Conservation (phyloP, 2,329 filamentous ascomycete genomes). For the Aspergillus fumigatus region DNA sequence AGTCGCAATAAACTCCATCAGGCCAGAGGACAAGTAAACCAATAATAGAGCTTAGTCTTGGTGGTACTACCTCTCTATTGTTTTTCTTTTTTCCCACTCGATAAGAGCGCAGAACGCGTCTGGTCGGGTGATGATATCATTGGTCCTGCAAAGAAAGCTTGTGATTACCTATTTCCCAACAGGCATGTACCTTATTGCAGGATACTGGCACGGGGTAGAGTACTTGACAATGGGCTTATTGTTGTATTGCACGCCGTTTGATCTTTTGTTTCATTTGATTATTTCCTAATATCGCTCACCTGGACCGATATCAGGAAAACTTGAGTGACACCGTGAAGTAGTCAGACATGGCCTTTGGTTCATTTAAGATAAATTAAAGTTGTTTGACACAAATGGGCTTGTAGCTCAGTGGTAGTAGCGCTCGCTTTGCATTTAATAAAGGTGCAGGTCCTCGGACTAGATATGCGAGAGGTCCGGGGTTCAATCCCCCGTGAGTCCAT, state of each 20-base stretch:
- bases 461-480: background rate
- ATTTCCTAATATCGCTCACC: background rate
- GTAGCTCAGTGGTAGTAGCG: background rate
- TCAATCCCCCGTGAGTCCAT: background rate
- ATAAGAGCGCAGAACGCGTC: constrained; percentile 13
- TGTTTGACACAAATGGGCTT: background rate
- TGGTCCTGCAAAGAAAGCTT: background rate
- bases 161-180: background rate
- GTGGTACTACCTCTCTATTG: background rate
- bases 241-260: background rate
- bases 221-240: background rate
- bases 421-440: background rate
- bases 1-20: background rate
- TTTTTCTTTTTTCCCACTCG: background rate
- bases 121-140: constrained; percentile 21
- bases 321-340: too few relatives aligned
- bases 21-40: background rate
- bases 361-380: background rate
- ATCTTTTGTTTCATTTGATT: background rate
- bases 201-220: background rate
- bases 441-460: background rate
- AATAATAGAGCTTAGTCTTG: background rate
- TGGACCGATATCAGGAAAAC: background rate
- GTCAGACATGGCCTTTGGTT: too few relatives aligned
- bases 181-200: background rate